A percentile compares a stretch with the other conserved stretches of the same genome.
Conservation (phyloP, 2,329 filamentous ascomycete genomes). For the Ambrosiella xylebori region DNA sequence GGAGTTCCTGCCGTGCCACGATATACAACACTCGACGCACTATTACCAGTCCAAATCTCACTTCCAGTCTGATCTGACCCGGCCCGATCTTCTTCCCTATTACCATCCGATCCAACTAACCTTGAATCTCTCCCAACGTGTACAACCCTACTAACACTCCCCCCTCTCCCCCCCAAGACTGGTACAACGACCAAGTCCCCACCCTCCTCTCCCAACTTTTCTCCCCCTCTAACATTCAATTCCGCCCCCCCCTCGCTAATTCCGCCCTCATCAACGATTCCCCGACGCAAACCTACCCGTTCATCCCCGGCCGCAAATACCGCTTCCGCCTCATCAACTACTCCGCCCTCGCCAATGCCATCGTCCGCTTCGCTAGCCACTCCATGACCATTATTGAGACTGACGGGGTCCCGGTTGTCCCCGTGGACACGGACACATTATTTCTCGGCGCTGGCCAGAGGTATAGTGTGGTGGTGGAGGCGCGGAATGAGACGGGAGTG, state of each 20-base stretch:
- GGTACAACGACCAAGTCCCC: constrained; percentile 40
- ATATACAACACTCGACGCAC: too few species aligned
- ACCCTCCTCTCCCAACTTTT: constrained; percentile 29
- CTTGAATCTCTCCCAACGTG: not conserved
- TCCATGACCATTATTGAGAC: constrained; percentile 29
- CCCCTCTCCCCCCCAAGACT: constrained; percentile 23
- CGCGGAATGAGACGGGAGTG: constrained; percentile 21
- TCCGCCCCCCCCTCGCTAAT: constrained; percentile 36
- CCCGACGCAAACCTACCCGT: constrained; percentile 16
- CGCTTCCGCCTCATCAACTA: constrained; percentile 31
- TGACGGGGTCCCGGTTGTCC: constrained; percentile 25
- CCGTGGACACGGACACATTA: constrained; percentile 22
- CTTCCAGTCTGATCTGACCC: too few species aligned
- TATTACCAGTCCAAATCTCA: too few species aligned
- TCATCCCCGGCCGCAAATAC: constrained; percentile 21
- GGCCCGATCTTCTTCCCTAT: too few species aligned
- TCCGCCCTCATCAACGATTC: constrained; percentile 34
- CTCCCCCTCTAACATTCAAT: constrained; percentile 27
- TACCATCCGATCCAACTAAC: too few species aligned
- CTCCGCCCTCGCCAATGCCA: constrained; percentile 25
- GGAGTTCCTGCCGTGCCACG: too few species aligned
- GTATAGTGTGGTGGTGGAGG: constrained; percentile 29
- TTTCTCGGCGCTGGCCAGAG: constrained; percentile 28
- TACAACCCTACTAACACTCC: not conserved
- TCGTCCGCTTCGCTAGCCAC: constrained; percentile 28